These are phyloP conservation scores for Luffa acutangula DNA, from an alignment of 306 rosid species.

Conservation along the genomic window DNA sequence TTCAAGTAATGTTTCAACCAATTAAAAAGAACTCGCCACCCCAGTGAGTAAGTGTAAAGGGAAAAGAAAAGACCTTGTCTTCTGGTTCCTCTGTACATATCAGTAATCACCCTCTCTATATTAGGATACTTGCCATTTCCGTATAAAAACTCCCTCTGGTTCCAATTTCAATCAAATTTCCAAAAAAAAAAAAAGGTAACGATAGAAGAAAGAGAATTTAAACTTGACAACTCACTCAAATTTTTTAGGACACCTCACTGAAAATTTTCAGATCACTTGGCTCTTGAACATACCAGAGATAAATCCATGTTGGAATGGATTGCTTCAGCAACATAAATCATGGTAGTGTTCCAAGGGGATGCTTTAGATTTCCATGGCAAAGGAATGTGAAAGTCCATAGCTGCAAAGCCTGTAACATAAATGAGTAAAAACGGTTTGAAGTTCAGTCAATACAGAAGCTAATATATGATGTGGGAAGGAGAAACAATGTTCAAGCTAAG, in stretches of 20 bases:
- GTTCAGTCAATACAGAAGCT: not conserved
- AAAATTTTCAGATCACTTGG: not conserved
- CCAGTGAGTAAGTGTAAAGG: slow-evolving; percentile 1
- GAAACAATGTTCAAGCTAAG: not conserved
- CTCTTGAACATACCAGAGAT: not conserved
- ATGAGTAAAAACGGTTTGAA: not conserved
- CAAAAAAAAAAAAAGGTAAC: not conserved
- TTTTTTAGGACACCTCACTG: not conserved
- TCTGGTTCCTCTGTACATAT: not conserved
- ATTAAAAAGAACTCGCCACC: not conserved
- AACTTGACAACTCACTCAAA: not conserved
- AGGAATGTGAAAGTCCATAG: not conserved
- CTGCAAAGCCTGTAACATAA: not conserved
- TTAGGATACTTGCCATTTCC: not conserved
- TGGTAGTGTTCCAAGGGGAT: not conserved
- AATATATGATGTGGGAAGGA: not conserved
- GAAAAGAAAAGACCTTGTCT: not conserved
- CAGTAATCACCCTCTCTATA: slow-evolving; percentile 5
- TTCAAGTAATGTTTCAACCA: slow-evolving; percentile 2
- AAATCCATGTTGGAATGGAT: not conserved
- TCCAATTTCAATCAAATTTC: not conserved
- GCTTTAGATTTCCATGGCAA: not conserved
- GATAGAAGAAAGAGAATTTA: not conserved
- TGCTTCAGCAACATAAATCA: not conserved
- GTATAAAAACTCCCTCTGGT: not conserved